A percentile compares a stretch with the other conserved stretches of the same genome.
Evolutionary conservation across 805 yeast species (phyloP).

Genomic region (Grigorovia jiainica): DNA sequence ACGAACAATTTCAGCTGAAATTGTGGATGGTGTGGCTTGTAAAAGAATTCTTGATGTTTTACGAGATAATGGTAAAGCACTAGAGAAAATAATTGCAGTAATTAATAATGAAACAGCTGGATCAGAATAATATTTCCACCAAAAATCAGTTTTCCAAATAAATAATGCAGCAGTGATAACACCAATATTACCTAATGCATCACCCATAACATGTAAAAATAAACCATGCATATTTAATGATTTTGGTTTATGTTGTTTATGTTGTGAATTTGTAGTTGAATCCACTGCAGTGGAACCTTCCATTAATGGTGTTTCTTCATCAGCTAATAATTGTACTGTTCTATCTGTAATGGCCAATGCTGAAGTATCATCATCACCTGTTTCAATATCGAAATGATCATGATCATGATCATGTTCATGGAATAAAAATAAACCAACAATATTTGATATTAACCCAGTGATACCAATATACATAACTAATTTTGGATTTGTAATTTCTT

Average conservation of each 20-base stretch:
- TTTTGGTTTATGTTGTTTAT: constrained; percentile 26
- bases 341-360: constrained; percentile 13
- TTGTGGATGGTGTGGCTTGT: constrained; percentile 86
- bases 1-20: constrained; percentile 67
- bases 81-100: constrained; percentile 78
- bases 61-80: constrained; percentile 84
- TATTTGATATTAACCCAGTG: constrained; percentile 74
- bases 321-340: constrained; percentile 2
- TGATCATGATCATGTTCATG: constrained; percentile 52
- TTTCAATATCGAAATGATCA: constrained; percentile 27
- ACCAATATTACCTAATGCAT: constrained; percentile 92
- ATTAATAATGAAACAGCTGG: constrained; percentile 80
- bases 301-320: constrained; percentile 1
- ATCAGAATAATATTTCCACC: constrained; percentile 82
- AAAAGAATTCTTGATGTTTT: constrained; percentile 78
- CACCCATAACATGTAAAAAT: constrained; percentile 89
- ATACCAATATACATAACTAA: constrained; percentile 74
- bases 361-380: constrained; percentile 2
- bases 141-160: constrained; percentile 86
- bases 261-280: constrained; percentile 1
- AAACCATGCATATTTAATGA: constrained; percentile 97
- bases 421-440: constrained; percentile 77
- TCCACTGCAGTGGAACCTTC: neutral
- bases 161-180: constrained; percentile 84
- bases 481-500: constrained; percentile 66